Evolutionary conservation across 306 rosid genomes (phyloP), one percentile per base, ranked within the genome.

Genomic region (Prunus padus): DNA sequence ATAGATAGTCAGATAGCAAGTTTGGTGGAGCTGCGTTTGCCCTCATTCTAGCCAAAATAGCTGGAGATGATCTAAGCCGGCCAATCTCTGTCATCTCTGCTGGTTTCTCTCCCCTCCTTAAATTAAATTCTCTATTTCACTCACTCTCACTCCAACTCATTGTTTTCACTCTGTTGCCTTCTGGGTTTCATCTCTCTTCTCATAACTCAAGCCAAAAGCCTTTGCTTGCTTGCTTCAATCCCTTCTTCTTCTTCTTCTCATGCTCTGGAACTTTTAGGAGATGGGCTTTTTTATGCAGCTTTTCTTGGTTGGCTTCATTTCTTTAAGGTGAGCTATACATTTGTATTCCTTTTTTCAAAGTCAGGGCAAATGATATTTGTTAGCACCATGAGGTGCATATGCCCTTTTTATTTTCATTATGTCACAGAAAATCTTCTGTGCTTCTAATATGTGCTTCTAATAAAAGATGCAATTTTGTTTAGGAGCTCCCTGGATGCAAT

Each of bases 251-350:
- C 50, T 26, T 69, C 45, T 30, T 4, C n/a, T n/a, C 13, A 23
- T 22, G 30, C 23, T 8, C 10, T 8, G 42, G 42, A 37, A n/a
- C n/a, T 20, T 20, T 66, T 11, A 55, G 31, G 55, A 20, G 62
- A 31, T 37, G 71, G 22, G 62, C 46, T 51, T 72, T 72, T 59
- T 64, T 50, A 52, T 51, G 45, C 50, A 45, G 74, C 59, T 71
- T 52, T 49, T 31, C 75, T 52, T 46, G 75, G 47, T 70, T 69
- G 26, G 37, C 55, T 65, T 72, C 78, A 12, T 71, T 45, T 55
- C 45, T 6, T 22, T 15, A 20, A 74, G 83, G 83, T 80, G 50
- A 65, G 78, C 73, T 20, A 23, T 40, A 1, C 37, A 26, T 42
- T 28, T 56, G 40, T 7, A 31, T 23, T 67, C 57, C 28, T 23